phyloP scores from a whole-genome alignment of 2,329 filamentous ascomycete genomes.

The Curvularia eragrostidis region DNA sequence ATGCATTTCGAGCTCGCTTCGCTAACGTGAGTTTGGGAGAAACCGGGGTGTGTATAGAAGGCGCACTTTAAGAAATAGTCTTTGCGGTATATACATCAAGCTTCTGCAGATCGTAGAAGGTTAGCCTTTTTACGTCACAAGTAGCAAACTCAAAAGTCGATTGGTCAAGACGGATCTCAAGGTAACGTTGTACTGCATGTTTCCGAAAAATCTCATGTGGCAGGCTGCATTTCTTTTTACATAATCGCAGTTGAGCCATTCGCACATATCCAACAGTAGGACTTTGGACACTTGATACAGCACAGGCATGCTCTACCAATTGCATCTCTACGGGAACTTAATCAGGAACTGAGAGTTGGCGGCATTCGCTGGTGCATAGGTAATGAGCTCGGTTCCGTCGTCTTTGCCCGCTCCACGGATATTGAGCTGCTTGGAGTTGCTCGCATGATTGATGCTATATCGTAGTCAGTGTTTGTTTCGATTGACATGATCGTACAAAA shows the following conservation, averaged over 20 bases:
- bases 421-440: slow-evolving; percentile 5
- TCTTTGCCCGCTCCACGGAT: background rate
- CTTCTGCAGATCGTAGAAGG: too few species aligned
- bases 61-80: background rate
- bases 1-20: background rate
- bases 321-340: slow-evolving; percentile 1
- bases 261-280: background rate
- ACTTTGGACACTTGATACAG: background rate
- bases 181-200: background rate
- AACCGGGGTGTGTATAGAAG: background rate
- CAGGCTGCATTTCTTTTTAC: background rate
- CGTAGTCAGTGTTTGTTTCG: background rate
- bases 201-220: background rate
- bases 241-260: background rate
- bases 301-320: background rate
- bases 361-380: background rate
- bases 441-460: slow-evolving; percentile 6
- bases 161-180: background rate
- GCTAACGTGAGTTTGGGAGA: background rate
- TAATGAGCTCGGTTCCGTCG: slow-evolving; percentile 2
- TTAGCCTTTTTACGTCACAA: too few species aligned
- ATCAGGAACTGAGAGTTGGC: background rate
- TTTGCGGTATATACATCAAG: too few species aligned
- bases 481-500: background rate
- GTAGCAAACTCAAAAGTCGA: background rate